Conservation (phyloP, 2,329 filamentous ascomycete genomes). For the Cercospora janseana region DNA sequence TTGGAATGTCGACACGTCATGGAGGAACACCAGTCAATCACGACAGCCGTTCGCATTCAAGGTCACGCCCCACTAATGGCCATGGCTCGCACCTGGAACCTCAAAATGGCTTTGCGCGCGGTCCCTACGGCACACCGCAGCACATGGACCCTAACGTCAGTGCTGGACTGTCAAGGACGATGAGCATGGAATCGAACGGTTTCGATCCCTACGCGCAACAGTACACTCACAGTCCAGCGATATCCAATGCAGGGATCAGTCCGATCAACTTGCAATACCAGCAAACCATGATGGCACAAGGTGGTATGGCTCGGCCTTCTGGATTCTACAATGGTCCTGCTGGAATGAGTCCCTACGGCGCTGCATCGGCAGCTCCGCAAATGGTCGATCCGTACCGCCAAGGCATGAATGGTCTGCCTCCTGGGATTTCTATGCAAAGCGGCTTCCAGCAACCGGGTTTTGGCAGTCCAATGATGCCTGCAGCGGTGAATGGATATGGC, state of each 20-base stretch:
- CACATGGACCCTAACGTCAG: slow-evolving; percentile 35
- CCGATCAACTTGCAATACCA: slow-evolving; percentile 55
- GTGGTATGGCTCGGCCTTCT: slow-evolving; percentile 36
- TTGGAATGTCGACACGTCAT: slow-evolving; percentile 69
- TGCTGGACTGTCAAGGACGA: slow-evolving; percentile 44
- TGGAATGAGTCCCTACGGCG: slow-evolving; percentile 30
- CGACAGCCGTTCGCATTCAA: slow-evolving; percentile 39
- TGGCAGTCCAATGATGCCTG: slow-evolving; percentile 31
- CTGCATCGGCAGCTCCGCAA: slow-evolving; percentile 30
- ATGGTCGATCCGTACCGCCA: slow-evolving; percentile 46
- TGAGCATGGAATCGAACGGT: slow-evolving; percentile 50
- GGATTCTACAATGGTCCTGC: slow-evolving; percentile 33
- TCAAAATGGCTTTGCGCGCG: slow-evolving; percentile 36
- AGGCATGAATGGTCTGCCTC: slow-evolving; percentile 38
- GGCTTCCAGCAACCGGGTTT: slow-evolving; percentile 31
- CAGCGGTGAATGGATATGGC: slow-evolving; percentile 30
- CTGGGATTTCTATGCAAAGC: slow-evolving; percentile 37
- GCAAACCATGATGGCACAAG: slow-evolving; percentile 50
- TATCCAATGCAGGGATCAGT: slow-evolving; percentile 38
- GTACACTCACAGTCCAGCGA: slow-evolving; percentile 39
- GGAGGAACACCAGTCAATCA: slow-evolving; percentile 40
- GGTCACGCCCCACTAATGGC: slow-evolving; percentile 35
- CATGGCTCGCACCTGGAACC: slow-evolving; percentile 38
- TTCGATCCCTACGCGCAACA: slow-evolving; percentile 48
- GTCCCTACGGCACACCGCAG: slow-evolving; percentile 38